Percentiles rank a stretch among this genome's conserved stretches.
These are phyloP conservation scores for Zopfochytrium polystomum DNA, from an alignment of 371 early-diverging fungal species.

Conservation along the genomic window DNA sequence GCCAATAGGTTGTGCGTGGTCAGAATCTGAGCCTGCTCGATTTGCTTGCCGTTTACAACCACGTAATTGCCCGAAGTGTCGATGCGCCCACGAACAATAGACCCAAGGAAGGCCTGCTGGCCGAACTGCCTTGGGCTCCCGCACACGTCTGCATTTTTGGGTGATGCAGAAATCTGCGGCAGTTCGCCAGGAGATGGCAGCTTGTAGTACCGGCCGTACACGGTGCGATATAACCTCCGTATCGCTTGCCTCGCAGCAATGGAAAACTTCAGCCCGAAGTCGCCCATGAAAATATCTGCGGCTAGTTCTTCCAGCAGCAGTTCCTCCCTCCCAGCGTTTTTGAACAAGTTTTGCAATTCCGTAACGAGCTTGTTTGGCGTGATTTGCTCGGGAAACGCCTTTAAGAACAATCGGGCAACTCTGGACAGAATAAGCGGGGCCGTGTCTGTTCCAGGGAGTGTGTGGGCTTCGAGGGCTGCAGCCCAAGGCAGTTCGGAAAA, in stretches of 20 bases:
- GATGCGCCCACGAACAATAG: not conserved
- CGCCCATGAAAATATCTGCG: not conserved
- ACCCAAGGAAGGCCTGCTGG: not conserved
- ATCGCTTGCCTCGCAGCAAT: not conserved
- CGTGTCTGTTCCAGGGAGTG: not conserved
- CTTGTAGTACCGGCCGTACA: not conserved
- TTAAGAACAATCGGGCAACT: not conserved
- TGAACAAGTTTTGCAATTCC: not conserved
- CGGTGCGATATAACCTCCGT: not conserved
- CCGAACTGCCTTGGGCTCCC: too few relatives aligned
- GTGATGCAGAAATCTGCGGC: too few relatives aligned
- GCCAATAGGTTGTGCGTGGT: not conserved
- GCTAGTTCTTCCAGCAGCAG: not conserved
- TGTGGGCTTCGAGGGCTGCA: not conserved
- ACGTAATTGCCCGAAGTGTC: not conserved
- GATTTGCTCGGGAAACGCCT: not conserved
- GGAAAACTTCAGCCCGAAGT: not conserved
- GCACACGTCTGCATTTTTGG: too few relatives aligned
- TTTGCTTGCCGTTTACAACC: not conserved
- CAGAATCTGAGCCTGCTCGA: not conserved
- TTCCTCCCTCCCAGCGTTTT: not conserved
- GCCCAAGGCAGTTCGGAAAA: not conserved
- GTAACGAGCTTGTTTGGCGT: not conserved
- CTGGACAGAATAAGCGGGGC: not conserved
- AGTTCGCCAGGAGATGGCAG: not conserved